phyloP scores from a whole-genome alignment of 1,284 basidiomycete species.

The Caloboletus firmus region DNA sequence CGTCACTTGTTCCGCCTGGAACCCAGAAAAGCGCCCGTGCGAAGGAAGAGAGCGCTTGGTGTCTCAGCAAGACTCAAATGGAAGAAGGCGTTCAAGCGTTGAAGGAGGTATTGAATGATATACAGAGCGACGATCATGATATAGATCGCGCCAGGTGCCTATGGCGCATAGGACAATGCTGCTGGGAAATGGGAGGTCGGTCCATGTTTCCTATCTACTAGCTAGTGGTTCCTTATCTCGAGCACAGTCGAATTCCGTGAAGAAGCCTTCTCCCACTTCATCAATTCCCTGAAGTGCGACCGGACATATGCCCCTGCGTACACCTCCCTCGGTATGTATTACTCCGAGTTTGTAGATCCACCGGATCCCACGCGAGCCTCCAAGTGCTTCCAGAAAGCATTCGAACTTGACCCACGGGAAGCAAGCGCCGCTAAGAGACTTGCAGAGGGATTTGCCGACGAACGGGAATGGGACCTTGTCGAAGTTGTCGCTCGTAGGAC shows the following conservation, averaged over 20 bases:
- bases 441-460: conserved; percentile 88
- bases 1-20: conserved; percentile 48
- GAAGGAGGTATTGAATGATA: conserved; percentile 53
- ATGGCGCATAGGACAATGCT: conserved; percentile 81
- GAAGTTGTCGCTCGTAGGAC: conserved; percentile 90
- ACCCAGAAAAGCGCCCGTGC: conserved; percentile 62
- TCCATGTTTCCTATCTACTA: conserved; percentile 6
- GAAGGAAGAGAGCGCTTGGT: conserved; percentile 87
- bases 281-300: conserved; percentile 77
- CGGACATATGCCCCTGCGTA: conserved; percentile 87
- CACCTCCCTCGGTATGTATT: conserved; percentile 92
- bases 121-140: conserved; percentile 53
- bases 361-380: conserved; percentile 84
- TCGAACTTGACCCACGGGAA: conserved; percentile 92
- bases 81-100: conserved; percentile 59
- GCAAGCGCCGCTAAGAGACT: conserved; percentile 82
- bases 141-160: conserved; percentile 73
- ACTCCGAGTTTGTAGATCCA: conserved; percentile 69
- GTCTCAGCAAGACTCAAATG: conserved; percentile 59
- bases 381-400: conserved; percentile 98
- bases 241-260: conserved; percentile 46
- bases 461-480: conserved; percentile 94
- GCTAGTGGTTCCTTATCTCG: conserved; percentile 6
- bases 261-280: conserved; percentile 80
- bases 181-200: conserved; percentile 76